phyloP scores from a whole-genome alignment of 352 stramenopile species.

The Phytophthora citricola region DNA sequence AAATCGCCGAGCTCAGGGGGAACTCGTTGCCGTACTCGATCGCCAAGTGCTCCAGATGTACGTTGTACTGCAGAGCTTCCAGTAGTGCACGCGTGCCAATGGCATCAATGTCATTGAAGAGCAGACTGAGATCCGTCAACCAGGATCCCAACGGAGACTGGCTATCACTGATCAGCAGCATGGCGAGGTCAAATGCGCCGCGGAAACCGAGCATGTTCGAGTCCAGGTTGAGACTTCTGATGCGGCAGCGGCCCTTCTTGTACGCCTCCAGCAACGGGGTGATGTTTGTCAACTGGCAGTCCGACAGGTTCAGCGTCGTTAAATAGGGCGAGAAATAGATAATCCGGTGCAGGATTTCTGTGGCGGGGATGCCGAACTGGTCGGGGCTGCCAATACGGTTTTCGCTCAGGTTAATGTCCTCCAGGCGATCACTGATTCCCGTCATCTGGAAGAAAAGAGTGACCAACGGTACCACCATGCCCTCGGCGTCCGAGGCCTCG shows the following conservation, averaged over 20 bases:
- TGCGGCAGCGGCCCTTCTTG: conserved; percentile 54
- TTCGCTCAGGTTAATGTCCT: conserved; percentile 63
- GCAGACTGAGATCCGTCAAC: conserved; percentile 51
- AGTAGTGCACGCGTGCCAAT: conserved; percentile 58
- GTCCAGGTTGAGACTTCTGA: conserved; percentile 56
- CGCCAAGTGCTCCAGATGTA: conserved; percentile 53
- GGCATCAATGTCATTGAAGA: conserved; percentile 66
- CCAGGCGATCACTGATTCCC: conserved; percentile 55
- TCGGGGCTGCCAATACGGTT: conserved; percentile 66
- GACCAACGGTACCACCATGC: conserved; percentile 58
- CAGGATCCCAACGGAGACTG: conserved; percentile 44
- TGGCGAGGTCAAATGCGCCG: conserved; percentile 63
- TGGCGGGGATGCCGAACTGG: conserved; percentile 55
- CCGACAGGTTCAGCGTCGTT: conserved; percentile 53
- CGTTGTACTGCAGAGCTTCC: conserved; percentile 60
- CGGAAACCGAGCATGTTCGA: conserved; percentile 65
- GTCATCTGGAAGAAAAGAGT: conserved; percentile 67
- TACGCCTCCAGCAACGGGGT: conserved; percentile 58
- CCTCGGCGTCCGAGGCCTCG: conserved; percentile 48
- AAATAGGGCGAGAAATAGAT: conserved; percentile 68
- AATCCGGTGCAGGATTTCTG: conserved; percentile 59
- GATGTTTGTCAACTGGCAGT: conserved; percentile 61
- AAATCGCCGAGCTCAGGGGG: conserved; percentile 56
- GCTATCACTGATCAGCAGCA: conserved; percentile 62
- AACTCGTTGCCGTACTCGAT: conserved; percentile 70